These are phyloP conservation scores for Cyphellophora europaea DNA, from an alignment of 2,329 filamentous ascomycete genomes.

Conservation along the genomic window DNA sequence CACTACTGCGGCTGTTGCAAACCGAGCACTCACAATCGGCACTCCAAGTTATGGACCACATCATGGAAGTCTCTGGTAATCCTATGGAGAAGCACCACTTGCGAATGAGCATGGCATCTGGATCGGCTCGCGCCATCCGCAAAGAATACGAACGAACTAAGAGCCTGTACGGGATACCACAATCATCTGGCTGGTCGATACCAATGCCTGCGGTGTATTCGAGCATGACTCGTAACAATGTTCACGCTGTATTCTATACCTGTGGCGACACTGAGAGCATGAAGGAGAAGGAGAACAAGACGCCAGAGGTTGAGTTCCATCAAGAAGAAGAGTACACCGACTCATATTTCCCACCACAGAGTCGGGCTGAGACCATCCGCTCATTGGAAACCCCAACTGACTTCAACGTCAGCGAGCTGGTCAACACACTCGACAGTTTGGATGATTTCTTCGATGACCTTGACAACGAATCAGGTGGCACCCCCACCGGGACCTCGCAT, in stretches of 20 bases:
- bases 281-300: slow-evolving; percentile 55
- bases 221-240: slow-evolving; percentile 75
- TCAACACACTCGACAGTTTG: slow-evolving; percentile 66
- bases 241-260: slow-evolving; percentile 93
- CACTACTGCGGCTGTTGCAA: slow-evolving; percentile 76
- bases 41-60: slow-evolving; percentile 81
- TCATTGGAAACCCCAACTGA: slow-evolving; percentile 61
- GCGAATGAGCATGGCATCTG: slow-evolving; percentile 94
- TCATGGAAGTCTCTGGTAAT: slow-evolving; percentile 86
- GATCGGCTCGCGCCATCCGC: slow-evolving; percentile 72
- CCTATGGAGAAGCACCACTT: slow-evolving; percentile 91
- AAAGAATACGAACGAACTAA: slow-evolving; percentile 94
- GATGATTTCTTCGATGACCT: slow-evolving; percentile 76
- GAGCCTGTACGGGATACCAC: slow-evolving; percentile 91
- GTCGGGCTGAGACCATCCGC: slow-evolving; percentile 79
- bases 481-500: slow-evolving; percentile 26
- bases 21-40: slow-evolving; percentile 92
- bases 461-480: slow-evolving; percentile 29
- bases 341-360: slow-evolving; percentile 62
- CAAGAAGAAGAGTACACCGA: slow-evolving; percentile 77
- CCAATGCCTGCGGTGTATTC: slow-evolving; percentile 87
- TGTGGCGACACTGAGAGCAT: slow-evolving; percentile 61
- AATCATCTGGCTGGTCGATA: slow-evolving; percentile 92
- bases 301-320: slow-evolving; percentile 86
- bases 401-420: slow-evolving; percentile 70